Evolutionary conservation across 2,329 filamentous ascomycete genomes (phyloP).

Genomic region (Grosmannia huntii): DNA sequence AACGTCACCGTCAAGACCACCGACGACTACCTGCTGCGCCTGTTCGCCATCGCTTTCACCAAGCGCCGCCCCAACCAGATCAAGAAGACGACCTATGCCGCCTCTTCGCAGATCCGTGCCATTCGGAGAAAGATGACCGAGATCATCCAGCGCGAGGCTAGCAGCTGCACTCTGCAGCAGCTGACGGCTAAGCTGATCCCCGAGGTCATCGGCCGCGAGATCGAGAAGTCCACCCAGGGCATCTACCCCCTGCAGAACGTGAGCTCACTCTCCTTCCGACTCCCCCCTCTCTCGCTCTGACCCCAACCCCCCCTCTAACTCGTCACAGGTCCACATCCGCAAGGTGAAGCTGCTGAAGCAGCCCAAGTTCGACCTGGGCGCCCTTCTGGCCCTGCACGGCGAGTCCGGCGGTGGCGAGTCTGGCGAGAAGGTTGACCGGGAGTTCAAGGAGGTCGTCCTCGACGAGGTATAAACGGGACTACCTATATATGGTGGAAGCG

Average conservation of each 20-base stretch:
- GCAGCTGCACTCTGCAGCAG: conserved; percentile 88
- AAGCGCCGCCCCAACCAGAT: conserved; percentile 99
- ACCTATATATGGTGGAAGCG: conserved; percentile 2
- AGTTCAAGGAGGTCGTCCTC: conserved; percentile 98
- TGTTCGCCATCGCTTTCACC: conserved; percentile 99
- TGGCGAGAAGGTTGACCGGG: conserved; percentile 95
- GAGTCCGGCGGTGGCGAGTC: conserved; percentile 93
- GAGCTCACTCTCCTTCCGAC: conserved; percentile 20
- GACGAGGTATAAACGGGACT: conserved; percentile 68
- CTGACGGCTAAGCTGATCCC: conserved; percentile 98
- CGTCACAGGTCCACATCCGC: conserved; percentile 83
- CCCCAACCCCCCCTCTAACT: neutral
- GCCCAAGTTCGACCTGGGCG: conserved; percentile 98
- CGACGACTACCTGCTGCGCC: conserved; percentile 97
- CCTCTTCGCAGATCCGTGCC: conserved; percentile 89
- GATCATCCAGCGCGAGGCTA: conserved; percentile 94
- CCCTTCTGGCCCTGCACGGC: conserved; percentile 91
- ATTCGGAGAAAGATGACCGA: conserved; percentile 99
- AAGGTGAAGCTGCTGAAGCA: conserved; percentile 99
- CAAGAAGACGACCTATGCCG: conserved; percentile 99
- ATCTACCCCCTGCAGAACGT: conserved; percentile 99
- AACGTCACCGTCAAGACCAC: conserved; percentile 99
- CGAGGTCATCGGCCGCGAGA: conserved; percentile 98
- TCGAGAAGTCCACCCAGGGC: conserved; percentile 98
- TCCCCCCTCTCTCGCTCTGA: neutral